Base-by-base conservation (phyloP, 805 yeast genomes). In the Komagataella pastoris region DNA sequence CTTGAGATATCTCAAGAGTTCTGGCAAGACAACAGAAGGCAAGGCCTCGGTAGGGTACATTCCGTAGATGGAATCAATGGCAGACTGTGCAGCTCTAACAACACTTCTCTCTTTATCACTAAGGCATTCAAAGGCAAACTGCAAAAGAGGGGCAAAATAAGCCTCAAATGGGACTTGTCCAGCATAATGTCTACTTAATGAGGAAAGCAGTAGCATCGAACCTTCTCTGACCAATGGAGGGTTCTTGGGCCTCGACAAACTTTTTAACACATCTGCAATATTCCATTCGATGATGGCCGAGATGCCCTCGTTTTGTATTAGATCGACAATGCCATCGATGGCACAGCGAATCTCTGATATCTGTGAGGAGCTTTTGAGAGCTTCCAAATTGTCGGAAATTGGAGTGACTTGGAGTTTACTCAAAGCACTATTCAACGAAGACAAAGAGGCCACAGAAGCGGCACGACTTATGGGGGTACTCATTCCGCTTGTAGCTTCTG, bases 31-130 rank as follows among this genome's bases (percentile, higher is more conserved):
- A 14, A 79, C 76, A n/a, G 88, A 73, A 1, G 89, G 81, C 52
- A 83, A 74, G 1, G 93, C 90, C 67, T 88, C 95, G 14, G 77
- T 71, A 47, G 95, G 89, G 70, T 77, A 85, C 55, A 79, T 69
- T 7, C 82, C 83, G 58, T 81, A 77, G 45, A 89, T 68, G 17
- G 88, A 68, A 60, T 86, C 93, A 47, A 80, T 69, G 8, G 96
- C 83, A 47, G 79, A 70, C 65, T 83, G 88, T n/a, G 96, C 95
- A 44, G 95, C 84, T 63, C 95, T 80, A 65, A 81, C 81, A 47
- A 91, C 93, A 49, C 82, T 77, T 64, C 79, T 83, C 61, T 91
- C 98, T 68, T 91, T 93, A 61, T 93, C 98, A 49, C 91, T 81
- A 53, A 80, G 73, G 46, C 81, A 71, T 61, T 89, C 96, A 50